phyloP scores from a whole-genome alignment of 2,329 filamentous ascomycete species.

The Sarocladiaceae sp. region DNA sequence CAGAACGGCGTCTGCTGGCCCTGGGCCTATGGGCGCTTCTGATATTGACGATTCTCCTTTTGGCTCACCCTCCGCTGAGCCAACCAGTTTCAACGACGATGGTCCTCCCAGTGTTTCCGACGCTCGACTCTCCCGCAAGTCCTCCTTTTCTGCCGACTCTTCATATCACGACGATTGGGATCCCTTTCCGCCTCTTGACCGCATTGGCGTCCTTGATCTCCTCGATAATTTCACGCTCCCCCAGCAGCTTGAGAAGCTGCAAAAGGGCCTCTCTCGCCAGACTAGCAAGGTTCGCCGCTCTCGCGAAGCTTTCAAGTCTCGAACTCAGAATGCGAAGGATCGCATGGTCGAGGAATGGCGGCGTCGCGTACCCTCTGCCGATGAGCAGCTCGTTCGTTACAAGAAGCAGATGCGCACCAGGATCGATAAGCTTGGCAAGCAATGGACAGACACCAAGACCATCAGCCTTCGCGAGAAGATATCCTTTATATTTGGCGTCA shows the following conservation, averaged over 20 bases:
- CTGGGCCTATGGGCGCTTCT: not conserved
- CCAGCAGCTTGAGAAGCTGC: conserved; percentile 84
- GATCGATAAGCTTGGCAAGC: conserved; percentile 77
- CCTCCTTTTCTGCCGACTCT: conserved; percentile 77
- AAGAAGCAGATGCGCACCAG: conserved; percentile 77
- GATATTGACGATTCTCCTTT: conserved; percentile 4
- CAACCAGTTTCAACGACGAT: conserved; percentile 31
- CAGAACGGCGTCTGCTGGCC: not conserved
- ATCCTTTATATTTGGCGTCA: conserved; percentile 89
- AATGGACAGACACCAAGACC: conserved; percentile 84
- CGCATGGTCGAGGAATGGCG: conserved; percentile 92
- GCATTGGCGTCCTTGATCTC: conserved; percentile 84
- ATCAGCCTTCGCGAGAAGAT: conserved; percentile 90
- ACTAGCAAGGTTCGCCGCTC: conserved; percentile 80
- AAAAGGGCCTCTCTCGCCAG: conserved; percentile 74
- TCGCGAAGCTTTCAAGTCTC: conserved; percentile 70
- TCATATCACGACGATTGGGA: conserved; percentile 89
- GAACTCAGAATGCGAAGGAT: conserved; percentile 72
- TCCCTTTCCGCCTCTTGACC: conserved; percentile 78
- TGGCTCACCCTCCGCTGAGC: conserved; percentile 36
- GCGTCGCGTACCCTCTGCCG: conserved; percentile 74
- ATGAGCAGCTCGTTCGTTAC: conserved; percentile 90
- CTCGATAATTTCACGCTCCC: conserved; percentile 90
- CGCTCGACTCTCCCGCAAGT: conserved; percentile 61
- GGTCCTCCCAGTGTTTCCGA: conserved; percentile 15